These are phyloP conservation scores for Isoetes engelmannii DNA, from an alignment of 83 land plant genomes.

Conservation along the genomic window DNA sequence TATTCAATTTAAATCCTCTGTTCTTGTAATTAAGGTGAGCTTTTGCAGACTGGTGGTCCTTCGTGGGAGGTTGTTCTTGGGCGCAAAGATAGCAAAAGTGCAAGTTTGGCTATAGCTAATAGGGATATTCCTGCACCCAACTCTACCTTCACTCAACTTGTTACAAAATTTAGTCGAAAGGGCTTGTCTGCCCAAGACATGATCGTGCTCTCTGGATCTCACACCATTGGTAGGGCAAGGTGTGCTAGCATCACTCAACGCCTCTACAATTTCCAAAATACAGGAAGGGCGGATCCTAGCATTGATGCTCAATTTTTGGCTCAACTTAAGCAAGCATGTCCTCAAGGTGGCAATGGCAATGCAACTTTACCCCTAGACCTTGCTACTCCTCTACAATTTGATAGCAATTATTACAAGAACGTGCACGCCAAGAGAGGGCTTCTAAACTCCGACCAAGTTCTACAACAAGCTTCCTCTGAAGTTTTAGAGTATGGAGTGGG, in stretches of 20 bases:
- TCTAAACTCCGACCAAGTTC: too few relatives aligned
- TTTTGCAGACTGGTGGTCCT: slow-evolving; percentile 62
- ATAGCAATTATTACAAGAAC: too few relatives aligned
- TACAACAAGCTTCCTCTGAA: too few relatives aligned
- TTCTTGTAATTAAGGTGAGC: too few relatives aligned
- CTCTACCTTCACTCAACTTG: slow-evolving; percentile 37
- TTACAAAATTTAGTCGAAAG: slow-evolving; percentile 32
- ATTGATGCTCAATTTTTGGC: not conserved
- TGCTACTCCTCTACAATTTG: too few relatives aligned
- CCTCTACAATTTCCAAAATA: not conserved
- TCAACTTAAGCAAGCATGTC: too few relatives aligned
- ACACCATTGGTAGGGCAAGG: too few relatives aligned
- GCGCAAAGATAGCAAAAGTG: slow-evolving; percentile 47
- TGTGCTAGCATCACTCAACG: not conserved
- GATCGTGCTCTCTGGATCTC: slow-evolving; percentile 52
- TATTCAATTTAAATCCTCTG: too few relatives aligned
- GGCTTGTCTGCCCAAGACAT: slow-evolving; percentile 36
- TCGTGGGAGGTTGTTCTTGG: slow-evolving; percentile 52
- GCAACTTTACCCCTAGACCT: too few relatives aligned
- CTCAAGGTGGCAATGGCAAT: too few relatives aligned
- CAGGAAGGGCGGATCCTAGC: not conserved
- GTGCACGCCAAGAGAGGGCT: too few relatives aligned
- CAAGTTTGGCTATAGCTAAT: slow-evolving; percentile 47
- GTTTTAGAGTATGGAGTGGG: too few relatives aligned
- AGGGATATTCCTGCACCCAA: slow-evolving; percentile 45